A percentile compares a stretch with the other conserved stretches of the same genome.
Conservation (phyloP, 805 yeast species). For the Saccharomycopsis lassenensis region DNA sequence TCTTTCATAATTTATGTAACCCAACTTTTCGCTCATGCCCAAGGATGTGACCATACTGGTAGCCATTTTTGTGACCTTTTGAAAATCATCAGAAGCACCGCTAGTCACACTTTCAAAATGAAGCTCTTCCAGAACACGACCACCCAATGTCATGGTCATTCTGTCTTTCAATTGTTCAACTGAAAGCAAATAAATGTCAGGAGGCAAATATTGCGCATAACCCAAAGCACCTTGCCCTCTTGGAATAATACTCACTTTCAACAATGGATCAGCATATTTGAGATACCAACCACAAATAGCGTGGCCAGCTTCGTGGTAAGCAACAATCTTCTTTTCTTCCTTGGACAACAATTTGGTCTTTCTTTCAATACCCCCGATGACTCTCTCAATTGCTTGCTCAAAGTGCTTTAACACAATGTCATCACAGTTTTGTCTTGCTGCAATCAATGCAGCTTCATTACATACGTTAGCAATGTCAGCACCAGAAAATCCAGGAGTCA, state of each 20-base stretch:
- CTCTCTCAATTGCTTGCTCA: conserved; percentile 95
- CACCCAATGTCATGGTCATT: conserved; percentile 96
- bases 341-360: conserved; percentile 74
- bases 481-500: conserved; percentile 97
- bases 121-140: conserved; percentile 91
- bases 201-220: conserved; percentile 94
- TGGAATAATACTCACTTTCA: conserved; percentile 94
- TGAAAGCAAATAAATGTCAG: conserved; percentile 72
- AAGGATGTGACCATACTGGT: conserved; percentile 82
- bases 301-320: conserved; percentile 98
- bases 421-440: conserved; percentile 74
- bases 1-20: conserved; percentile 67
- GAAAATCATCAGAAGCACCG: conserved; percentile 95
- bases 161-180: conserved; percentile 74
- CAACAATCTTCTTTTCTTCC: conserved; percentile 83
- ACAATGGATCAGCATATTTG: conserved; percentile 81
- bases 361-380: conserved; percentile 91
- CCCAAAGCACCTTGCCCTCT: conserved; percentile 96
- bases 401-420: conserved; percentile 69
- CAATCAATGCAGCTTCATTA: conserved; percentile 95
- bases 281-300: conserved; percentile 97
- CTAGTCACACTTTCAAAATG: conserved; percentile 88
- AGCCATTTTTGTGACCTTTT: conserved; percentile 91
- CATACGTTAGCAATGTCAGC: conserved; percentile 97
- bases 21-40: conserved; percentile 86